Conservation (phyloP, 2,329 filamentous ascomycete genomes). For the Cercospora zeae-maydis region DNA sequence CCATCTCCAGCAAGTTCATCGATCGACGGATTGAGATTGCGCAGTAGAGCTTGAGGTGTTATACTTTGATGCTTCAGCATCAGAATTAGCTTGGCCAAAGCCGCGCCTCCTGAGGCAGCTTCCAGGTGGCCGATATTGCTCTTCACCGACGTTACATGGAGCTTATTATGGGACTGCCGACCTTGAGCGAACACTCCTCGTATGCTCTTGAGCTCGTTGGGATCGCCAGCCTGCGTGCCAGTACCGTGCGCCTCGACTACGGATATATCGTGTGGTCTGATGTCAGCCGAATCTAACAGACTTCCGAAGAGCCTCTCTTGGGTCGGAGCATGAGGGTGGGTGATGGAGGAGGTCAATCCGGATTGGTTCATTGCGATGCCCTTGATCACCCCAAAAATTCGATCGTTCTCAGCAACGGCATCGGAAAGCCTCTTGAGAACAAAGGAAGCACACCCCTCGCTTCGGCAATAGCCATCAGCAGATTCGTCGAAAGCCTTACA, state of each 20-base stretch:
- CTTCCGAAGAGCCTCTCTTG: slow-evolving; percentile 11
- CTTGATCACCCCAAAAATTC: slow-evolving; percentile 31
- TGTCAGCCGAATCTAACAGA: background rate
- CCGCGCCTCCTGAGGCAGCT: slow-evolving; percentile 38
- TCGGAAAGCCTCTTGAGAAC: slow-evolving; percentile 37
- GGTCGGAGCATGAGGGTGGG: slow-evolving; percentile 19
- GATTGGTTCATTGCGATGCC: slow-evolving; percentile 39
- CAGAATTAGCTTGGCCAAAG: slow-evolving; percentile 38
- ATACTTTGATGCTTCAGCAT: slow-evolving; percentile 33
- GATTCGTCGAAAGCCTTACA: slow-evolving; percentile 35
- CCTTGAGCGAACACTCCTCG: slow-evolving; percentile 31
- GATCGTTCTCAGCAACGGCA: slow-evolving; percentile 39
- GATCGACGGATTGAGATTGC: slow-evolving; percentile 12
- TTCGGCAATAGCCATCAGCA: slow-evolving; percentile 39
- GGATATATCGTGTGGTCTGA: slow-evolving; percentile 9
- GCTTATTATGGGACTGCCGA: slow-evolving; percentile 10
- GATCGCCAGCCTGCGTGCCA: slow-evolving; percentile 25
- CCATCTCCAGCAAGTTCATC: slow-evolving; percentile 7
- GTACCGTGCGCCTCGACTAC: slow-evolving; percentile 19
- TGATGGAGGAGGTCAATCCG: slow-evolving; percentile 9
- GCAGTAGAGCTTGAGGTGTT: slow-evolving; percentile 12
- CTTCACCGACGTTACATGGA: slow-evolving; percentile 30
- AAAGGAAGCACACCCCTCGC: slow-evolving; percentile 31
- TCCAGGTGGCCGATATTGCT: slow-evolving; percentile 33
- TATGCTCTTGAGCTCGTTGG: slow-evolving; percentile 15